These are phyloP conservation scores for Barbarea vulgaris DNA, from an alignment of 345 rosid species.

Conservation along the genomic window DNA sequence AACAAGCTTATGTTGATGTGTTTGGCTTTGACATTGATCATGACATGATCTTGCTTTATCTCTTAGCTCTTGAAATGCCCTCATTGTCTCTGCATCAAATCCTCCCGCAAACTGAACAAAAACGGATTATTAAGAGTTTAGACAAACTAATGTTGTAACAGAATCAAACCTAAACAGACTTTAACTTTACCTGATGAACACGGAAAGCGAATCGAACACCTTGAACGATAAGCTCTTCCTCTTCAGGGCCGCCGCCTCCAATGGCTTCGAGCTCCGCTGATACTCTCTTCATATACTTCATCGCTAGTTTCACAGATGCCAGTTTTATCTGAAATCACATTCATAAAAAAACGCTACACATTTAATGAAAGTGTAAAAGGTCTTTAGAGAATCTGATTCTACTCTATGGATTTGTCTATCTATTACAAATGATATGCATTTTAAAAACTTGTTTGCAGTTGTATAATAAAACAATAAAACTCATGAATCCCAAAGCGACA, in stretches of 20 bases:
- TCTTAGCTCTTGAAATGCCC: slow-evolving; percentile 90
- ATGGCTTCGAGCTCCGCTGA: slow-evolving; percentile 81
- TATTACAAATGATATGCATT: neutral
- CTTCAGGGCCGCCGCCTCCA: slow-evolving; percentile 67
- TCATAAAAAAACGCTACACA: neutral
- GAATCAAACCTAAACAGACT: neutral
- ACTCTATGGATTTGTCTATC: slow-evolving; percentile 4
- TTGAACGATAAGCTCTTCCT: slow-evolving; percentile 93
- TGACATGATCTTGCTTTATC: slow-evolving; percentile 87
- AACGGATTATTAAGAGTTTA: neutral
- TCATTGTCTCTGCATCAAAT: slow-evolving; percentile 92
- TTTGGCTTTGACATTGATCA: slow-evolving; percentile 71
- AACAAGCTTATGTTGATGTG: slow-evolving; percentile 55
- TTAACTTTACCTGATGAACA: slow-evolving; percentile 80
- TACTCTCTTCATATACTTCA: slow-evolving; percentile 96
- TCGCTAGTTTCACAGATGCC: slow-evolving; percentile 90
- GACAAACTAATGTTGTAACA: neutral
- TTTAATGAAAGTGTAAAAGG: neutral
- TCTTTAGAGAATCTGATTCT: slow-evolving; percentile 32
- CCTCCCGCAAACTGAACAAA: slow-evolving; percentile 87
- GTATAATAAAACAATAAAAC: neutral
- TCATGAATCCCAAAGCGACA: slow-evolving; percentile 24
- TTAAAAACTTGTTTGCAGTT: neutral
- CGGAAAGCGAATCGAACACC: slow-evolving; percentile 96
- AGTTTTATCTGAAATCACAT: slow-evolving; percentile 68